Evolutionary conservation across 1,284 basidiomycete genomes (phyloP), one percentile per base, ranked within the genome.

Genomic region (Sanguinoderma infundibulare): DNA sequence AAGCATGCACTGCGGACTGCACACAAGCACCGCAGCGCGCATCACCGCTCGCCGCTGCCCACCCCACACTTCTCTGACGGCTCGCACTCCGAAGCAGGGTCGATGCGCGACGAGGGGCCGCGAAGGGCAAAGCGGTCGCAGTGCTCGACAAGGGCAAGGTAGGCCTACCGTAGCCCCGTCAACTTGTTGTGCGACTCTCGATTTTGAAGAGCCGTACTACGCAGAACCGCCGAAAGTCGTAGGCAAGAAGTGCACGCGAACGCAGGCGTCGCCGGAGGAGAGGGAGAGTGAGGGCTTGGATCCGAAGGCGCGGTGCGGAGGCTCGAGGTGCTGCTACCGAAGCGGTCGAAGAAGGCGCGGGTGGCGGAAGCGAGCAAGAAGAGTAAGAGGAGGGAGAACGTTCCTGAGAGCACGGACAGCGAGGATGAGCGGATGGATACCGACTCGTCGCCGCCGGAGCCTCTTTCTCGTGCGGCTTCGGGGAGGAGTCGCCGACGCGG

Each of bases 271-370:
- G n/a, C n/a, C 40, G 2, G 61, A 56, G 22, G 62, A 55, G 57
- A 62, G 42, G 12, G 47, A 17, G 40, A 55, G 39, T 22, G 62
- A 60, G n/a, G 62, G 60, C 10, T 69, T 67, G 20, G 70, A 72
- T 40, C 72, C 73, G 2, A 58, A 62, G 50, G 63, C 59, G 28
- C 57, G 3, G 64, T 70, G 51, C 57, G 61, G 54, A 63, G 62
- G 34, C 65, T 72, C 15, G 72, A 74, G 61, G 67, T 68, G 53
- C 60, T 72, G 9, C 64, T 73, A 5, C 74, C 73, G 15, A 69
- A 67, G 28, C 66, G 70, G 17, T 61, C 60, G 9, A 51, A 70
- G 63, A 44, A 40, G 39, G 50, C 55, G 44, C 40, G 10, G 49
- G 52, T 20, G 44, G 51, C 10, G 20, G 53, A 32, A 39, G 55